phyloP scores from a whole-genome alignment of 805 yeast species.

The Isabelozyma pseudorhagii region DNA sequence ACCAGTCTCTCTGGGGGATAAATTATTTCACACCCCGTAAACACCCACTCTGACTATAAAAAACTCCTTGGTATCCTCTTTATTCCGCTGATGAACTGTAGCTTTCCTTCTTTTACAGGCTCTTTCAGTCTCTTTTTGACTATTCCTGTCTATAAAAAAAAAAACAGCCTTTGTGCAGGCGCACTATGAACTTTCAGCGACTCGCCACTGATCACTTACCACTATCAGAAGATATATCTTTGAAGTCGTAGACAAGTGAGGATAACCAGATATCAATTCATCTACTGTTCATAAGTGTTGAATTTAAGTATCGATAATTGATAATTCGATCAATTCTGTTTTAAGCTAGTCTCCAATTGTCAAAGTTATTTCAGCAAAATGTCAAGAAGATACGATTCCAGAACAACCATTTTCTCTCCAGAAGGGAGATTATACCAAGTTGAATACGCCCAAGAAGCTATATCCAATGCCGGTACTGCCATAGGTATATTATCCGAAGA shows the following conservation, averaged over 20 bases:
- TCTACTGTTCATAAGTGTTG: background rate
- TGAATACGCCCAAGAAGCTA: constrained; percentile 93
- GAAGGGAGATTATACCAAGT: constrained; percentile 97
- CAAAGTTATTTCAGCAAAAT: constrained; percentile 16
- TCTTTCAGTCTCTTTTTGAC: background rate
- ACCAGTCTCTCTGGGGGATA: too few species aligned
- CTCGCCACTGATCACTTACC: background rate
- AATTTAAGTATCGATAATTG: background rate
- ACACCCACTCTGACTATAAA: too few species aligned
- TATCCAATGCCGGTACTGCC: constrained; percentile 79
- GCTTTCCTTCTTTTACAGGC: too few species aligned
- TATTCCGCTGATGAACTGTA: too few species aligned
- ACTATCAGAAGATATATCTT: background rate
- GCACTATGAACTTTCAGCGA: background rate
- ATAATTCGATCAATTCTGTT: background rate
- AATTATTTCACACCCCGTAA: too few species aligned
- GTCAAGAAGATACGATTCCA: constrained; percentile 98
- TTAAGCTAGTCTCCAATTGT: background rate
- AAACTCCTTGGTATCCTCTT: too few species aligned
- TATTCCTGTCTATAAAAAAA: background rate
- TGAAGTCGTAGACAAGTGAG: background rate
- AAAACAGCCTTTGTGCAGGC: background rate
- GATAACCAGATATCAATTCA: background rate
- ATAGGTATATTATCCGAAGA: constrained; percentile 72
- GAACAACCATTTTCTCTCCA: constrained; percentile 98